Conservation (phyloP, 768 basidiomycete species). For the Boletus eberwhitei region DNA sequence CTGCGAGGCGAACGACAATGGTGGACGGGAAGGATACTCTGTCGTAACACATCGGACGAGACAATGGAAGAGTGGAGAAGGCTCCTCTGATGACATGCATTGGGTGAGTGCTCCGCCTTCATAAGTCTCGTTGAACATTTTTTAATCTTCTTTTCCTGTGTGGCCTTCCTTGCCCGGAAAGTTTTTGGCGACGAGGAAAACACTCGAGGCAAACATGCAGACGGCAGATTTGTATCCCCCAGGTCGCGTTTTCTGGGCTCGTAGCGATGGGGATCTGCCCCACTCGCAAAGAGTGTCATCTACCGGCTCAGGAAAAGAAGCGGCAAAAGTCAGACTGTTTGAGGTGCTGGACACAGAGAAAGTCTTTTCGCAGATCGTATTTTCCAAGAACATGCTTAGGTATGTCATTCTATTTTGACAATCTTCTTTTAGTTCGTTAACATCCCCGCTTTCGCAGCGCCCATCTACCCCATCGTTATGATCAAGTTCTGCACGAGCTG, state of each 20-base stretch:
- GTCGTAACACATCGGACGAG: slow-evolving; percentile 47
- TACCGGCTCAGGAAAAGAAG: slow-evolving; percentile 17
- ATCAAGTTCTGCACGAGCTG: slow-evolving; percentile 68
- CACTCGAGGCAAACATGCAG: slow-evolving; percentile 82
- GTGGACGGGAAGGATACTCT: slow-evolving; percentile 37
- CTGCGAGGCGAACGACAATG: slow-evolving; percentile 60
- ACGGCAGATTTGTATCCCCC: slow-evolving; percentile 71
- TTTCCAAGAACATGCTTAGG: slow-evolving; percentile 82
- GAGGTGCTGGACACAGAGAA: slow-evolving; percentile 74
- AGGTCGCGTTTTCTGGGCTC: slow-evolving; percentile 75
- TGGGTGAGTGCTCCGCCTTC: slow-evolving; percentile 43
- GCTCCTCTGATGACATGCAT: slow-evolving; percentile 44
- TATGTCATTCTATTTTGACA: slow-evolving; percentile 30
- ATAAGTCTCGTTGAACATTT: background rate
- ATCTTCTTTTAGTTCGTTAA: background rate
- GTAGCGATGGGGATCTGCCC: slow-evolving; percentile 69
- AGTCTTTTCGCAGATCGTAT: slow-evolving; percentile 78
- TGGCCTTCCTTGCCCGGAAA: slow-evolving; percentile 24
- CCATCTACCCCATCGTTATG: slow-evolving; percentile 80
- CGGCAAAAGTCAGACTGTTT: slow-evolving; percentile 66
- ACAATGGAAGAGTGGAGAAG: slow-evolving; percentile 60
- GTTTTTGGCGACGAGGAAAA: slow-evolving; percentile 81
- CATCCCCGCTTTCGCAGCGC: slow-evolving; percentile 40
- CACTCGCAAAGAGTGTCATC: slow-evolving; percentile 37
- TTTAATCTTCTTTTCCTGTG: background rate